Percentiles rank a stretch among this genome's conserved stretches.
Evolutionary conservation across 768 basidiomycete genomes (phyloP).

Genomic region (Suillus luteus): DNA sequence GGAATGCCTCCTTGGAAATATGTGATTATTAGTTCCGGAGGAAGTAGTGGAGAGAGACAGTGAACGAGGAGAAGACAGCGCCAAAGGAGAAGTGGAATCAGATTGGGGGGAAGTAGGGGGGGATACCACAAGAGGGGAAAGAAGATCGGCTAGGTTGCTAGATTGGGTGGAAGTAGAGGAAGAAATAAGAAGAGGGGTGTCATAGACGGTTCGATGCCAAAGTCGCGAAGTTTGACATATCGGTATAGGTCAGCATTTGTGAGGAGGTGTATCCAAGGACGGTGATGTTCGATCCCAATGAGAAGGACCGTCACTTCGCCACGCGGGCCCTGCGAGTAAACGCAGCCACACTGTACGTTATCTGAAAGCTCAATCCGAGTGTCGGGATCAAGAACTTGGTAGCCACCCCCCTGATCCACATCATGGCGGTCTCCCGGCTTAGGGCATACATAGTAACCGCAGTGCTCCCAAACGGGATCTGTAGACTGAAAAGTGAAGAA

Average conservation of each 20-base stretch:
- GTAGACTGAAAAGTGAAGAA: not conserved
- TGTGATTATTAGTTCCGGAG: not conserved
- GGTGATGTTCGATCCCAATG: not conserved
- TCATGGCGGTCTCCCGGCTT: not conserved
- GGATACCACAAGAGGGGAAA: not conserved
- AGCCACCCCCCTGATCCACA: not conserved
- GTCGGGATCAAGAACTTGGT: not conserved
- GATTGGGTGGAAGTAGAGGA: not conserved
- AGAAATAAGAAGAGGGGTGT: no score
- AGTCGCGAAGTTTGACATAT: not conserved
- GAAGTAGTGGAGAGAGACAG: not conserved
- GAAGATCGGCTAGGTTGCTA: no score
- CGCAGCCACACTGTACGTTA: not conserved
- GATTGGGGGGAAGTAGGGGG: not conserved
- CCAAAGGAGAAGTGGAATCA: not conserved
- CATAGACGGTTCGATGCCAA: no score
- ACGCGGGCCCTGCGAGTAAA: not conserved
- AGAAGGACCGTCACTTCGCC: not conserved
- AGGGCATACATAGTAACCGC: slow-evolving; percentile 5
- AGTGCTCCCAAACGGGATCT: not conserved
- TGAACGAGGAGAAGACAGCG: not conserved
- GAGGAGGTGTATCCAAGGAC: slow-evolving; percentile 5
- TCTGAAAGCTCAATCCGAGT: not conserved
- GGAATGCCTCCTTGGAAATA: not conserved
- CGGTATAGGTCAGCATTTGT: not conserved